Percentiles rank a stretch among this genome's conserved stretches.
phyloP scores from a whole-genome alignment of 805 yeast genomes.

The Starmerella cellae region DNA sequence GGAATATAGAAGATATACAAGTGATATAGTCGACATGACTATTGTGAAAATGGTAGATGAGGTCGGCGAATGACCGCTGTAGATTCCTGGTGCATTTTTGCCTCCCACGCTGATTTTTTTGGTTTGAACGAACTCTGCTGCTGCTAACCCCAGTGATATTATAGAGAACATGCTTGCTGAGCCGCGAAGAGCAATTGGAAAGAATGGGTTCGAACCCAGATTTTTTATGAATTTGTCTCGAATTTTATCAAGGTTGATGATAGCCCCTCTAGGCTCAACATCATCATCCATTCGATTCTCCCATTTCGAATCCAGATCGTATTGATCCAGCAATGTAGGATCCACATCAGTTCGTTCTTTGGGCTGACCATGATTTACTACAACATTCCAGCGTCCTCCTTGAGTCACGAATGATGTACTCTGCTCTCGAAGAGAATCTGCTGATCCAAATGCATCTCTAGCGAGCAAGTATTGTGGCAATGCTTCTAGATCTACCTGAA shows the following conservation, averaged over 20 bases:
- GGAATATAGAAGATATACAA: slow-evolving; percentile 65
- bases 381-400: slow-evolving; percentile 17
- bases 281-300: slow-evolving; percentile 14
- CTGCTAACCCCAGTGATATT: slow-evolving; percentile 65
- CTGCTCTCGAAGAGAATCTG: background rate
- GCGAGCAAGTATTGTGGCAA: slow-evolving; percentile 16
- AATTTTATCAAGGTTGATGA: slow-evolving; percentile 2
- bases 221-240: slow-evolving; percentile 22
- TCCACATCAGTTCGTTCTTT: slow-evolving; percentile 5
- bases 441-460: background rate
- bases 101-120: slow-evolving; percentile 10
- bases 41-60: slow-evolving; percentile 91
- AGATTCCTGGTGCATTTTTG: slow-evolving; percentile 38
- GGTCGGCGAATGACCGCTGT: slow-evolving; percentile 11
- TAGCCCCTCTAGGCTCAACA: background rate
- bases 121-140: slow-evolving; percentile 30
- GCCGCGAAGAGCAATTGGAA: slow-evolving; percentile 64
- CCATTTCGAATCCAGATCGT: slow-evolving; percentile 19
- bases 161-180: slow-evolving; percentile 45
- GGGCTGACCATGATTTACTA: slow-evolving; percentile 3
- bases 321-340: slow-evolving; percentile 12
- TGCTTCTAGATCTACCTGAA: slow-evolving; percentile 8
- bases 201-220: slow-evolving; percentile 60
- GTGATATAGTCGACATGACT: slow-evolving; percentile 65
- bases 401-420: slow-evolving; percentile 2